Percentiles rank a stretch among this genome's conserved stretches.
Conservation (phyloP, 306 rosid species). For the Dalbergia cultrata region DNA sequence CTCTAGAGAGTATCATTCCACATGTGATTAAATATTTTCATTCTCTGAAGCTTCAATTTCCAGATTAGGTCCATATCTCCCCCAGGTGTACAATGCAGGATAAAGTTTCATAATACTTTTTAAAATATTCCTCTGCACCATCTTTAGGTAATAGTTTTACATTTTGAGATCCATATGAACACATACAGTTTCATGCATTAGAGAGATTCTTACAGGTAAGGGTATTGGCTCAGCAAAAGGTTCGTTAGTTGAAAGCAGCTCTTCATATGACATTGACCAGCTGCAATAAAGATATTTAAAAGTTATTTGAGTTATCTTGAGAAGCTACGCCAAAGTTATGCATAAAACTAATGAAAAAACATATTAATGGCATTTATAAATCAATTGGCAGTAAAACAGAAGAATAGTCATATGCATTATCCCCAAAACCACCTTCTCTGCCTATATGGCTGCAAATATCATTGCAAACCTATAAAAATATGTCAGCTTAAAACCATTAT, state of each 20-base stretch:
- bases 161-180: conserved; percentile 26
- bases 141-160: background rate
- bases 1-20: conserved; percentile 15
- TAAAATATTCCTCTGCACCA: background rate
- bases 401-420: background rate
- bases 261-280: conserved; percentile 96
- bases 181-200: conserved; percentile 21
- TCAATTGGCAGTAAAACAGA: conserved; percentile 9
- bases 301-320: conserved; percentile 11
- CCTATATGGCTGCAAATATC: background rate
- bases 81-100: background rate
- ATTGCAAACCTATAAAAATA: conserved; percentile 26
- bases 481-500: conserved; percentile 16
- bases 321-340: conserved; percentile 22
- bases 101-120: background rate
- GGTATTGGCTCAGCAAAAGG: conserved; percentile 89
- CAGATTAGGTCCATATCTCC: background rate
- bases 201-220: conserved; percentile 71
- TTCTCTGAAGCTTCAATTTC: conserved; percentile 26
- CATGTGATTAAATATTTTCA: background rate
- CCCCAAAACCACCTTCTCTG: background rate
- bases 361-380: conserved; percentile 14
- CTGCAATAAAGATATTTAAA: conserved; percentile 60
- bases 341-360: conserved; percentile 19
- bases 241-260: conserved; percentile 73